Evolutionary conservation across 1,284 basidiomycete species (phyloP).

Genomic region (Blastosporella zonata): DNA sequence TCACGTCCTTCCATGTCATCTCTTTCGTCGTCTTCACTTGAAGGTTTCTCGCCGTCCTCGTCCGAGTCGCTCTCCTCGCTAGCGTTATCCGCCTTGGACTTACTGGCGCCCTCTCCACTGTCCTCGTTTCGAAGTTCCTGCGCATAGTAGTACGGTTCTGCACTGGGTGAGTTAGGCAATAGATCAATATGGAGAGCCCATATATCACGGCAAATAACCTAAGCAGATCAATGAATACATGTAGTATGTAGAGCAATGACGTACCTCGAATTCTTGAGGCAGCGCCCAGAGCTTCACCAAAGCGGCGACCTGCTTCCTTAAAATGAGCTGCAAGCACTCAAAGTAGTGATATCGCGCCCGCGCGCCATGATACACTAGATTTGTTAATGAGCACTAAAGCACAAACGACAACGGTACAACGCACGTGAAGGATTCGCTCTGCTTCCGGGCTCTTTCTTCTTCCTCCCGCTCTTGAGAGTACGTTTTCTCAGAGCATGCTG

Average conservation of each 20-base stretch:
- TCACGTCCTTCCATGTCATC: constrained; percentile 28
- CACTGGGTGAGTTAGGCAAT: constrained; percentile 54
- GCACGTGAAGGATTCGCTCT: constrained; percentile 57
- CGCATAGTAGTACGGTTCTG: constrained; percentile 54
- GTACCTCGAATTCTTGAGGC: constrained; percentile 78
- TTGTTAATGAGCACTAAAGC: constrained; percentile 5
- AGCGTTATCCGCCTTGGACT: constrained; percentile 8
- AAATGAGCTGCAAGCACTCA: constrained; percentile 76
- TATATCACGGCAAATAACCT: constrained; percentile 78
- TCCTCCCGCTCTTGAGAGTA: constrained; percentile 49
- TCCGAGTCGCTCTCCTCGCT: background rate
- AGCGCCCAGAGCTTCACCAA: constrained; percentile 66
- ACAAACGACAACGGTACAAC: constrained; percentile 19
- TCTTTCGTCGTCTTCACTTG: constrained; percentile 24
- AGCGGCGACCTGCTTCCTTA: constrained; percentile 72
- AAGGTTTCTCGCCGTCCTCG: constrained; percentile 1
- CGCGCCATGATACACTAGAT: constrained; percentile 75
- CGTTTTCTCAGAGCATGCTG: constrained; percentile 62
- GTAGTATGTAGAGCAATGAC: constrained; percentile 18
- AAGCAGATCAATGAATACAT: constrained; percentile 11
- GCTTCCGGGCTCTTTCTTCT: constrained; percentile 46
- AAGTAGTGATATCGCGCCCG: constrained; percentile 76
- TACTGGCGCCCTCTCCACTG: constrained; percentile 12
- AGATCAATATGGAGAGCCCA: constrained; percentile 77
- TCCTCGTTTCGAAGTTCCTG: constrained; percentile 29